A percentile compares a stretch with the other conserved stretches of the same genome.
Evolutionary conservation across 805 yeast species (phyloP).

Genomic region (Candida piceae): DNA sequence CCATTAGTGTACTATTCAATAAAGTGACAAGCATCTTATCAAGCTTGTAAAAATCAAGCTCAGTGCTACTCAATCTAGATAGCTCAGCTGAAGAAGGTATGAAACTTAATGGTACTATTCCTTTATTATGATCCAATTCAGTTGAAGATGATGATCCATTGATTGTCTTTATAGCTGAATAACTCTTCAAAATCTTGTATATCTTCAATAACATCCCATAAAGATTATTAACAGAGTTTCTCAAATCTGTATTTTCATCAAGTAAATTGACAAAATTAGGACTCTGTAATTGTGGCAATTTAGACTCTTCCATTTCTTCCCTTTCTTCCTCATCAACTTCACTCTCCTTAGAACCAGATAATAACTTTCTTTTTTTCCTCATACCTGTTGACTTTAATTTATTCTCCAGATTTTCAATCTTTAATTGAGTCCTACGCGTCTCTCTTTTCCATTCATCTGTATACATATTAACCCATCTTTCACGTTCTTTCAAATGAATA

Average conservation of each 20-base stretch:
- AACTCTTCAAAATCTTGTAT: conserved; percentile 8
- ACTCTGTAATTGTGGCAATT: too few species aligned
- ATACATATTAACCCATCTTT: conserved; percentile 15
- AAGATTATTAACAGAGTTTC: conserved; percentile 6
- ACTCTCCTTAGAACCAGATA: neutral
- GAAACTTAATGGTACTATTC: conserved; percentile 10
- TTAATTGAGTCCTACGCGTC: conserved; percentile 14
- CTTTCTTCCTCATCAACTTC: neutral
- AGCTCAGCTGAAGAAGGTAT: conserved; percentile 16
- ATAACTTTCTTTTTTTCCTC: conserved; percentile 2
- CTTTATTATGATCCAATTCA: neutral
- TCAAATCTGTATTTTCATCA: conserved; percentile 11
- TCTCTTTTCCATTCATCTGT: conserved; percentile 18
- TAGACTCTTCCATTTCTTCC: neutral
- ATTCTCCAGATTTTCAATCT: conserved; percentile 12
- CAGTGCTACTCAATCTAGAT: conserved; percentile 8
- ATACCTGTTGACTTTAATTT: conserved; percentile 6
- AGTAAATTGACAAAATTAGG: conserved; percentile 8
- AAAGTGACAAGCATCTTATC: conserved; percentile 15
- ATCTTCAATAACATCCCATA: conserved; percentile 10
- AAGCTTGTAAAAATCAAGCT: conserved; percentile 11
- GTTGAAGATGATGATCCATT: too few species aligned
- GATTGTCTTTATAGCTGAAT: conserved; percentile 4
- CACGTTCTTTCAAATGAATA: conserved; percentile 14
- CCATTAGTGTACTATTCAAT: conserved; percentile 16